These are phyloP conservation scores for Lachnellula subtilissima DNA, from an alignment of 2,329 filamentous ascomycete species.

Conservation along the genomic window DNA sequence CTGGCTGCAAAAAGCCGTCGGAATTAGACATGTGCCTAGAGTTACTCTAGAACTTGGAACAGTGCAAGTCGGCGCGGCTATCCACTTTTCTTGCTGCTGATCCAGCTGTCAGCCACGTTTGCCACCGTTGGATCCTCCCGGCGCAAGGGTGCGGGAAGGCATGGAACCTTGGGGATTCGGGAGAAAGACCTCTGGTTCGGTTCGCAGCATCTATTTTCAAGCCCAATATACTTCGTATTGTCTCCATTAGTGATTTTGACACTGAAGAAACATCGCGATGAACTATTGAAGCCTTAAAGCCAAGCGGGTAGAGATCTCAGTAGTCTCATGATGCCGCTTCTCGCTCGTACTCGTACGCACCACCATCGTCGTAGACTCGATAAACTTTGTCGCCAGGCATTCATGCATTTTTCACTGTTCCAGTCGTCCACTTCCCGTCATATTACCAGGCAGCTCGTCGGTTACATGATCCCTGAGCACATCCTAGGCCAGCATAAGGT, in stretches of 20 bases:
- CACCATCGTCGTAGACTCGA: not conserved
- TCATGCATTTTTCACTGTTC: not conserved
- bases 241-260: not conserved
- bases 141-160: conserved; percentile 11
- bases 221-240: not conserved
- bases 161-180: not conserved
- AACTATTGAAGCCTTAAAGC: not conserved
- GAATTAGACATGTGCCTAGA: conserved; percentile 4
- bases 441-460: conserved; percentile 14
- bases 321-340: conserved; percentile 4
- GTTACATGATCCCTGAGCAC: conserved; percentile 24
- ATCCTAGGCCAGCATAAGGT: conserved; percentile 22
- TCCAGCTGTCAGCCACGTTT: conserved; percentile 18
- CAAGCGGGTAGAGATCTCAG: not conserved
- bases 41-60: conserved; percentile 16
- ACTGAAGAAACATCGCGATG: not conserved
- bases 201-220: not conserved
- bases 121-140: conserved; percentile 21
- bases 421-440: not conserved
- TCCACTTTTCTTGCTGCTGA: conserved; percentile 8
- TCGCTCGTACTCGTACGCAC: conserved; percentile 5
- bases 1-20: not conserved
- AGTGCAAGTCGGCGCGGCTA: conserved; percentile 12
- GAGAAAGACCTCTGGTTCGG: not conserved
- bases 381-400: conserved; percentile 5